Evolutionary conservation across 768 basidiomycete species (phyloP).

Genomic region (Collybiopsis confluens): DNA sequence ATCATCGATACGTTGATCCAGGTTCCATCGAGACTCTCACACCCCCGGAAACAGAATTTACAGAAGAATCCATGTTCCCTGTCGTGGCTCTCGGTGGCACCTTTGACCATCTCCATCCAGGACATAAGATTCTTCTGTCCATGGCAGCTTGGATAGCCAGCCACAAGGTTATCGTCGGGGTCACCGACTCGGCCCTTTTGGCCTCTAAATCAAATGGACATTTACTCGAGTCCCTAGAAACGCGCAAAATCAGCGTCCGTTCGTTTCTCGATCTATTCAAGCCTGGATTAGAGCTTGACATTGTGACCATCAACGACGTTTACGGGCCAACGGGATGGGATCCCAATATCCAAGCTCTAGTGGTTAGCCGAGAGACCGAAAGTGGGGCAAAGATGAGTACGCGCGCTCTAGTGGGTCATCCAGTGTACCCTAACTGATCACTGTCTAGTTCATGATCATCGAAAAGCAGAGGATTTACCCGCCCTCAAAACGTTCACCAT

Average conservation of each 20-base stretch:
- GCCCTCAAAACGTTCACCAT: conserved; percentile 71
- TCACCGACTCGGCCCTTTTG: conserved; percentile 76
- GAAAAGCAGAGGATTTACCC: conserved; percentile 53
- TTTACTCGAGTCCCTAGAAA: conserved; percentile 57
- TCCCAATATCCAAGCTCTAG: conserved; percentile 83
- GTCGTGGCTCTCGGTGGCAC: conserved; percentile 92
- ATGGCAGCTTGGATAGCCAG: conserved; percentile 83
- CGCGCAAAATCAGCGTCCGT: conserved; percentile 55
- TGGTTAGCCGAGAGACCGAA: conserved; percentile 87
- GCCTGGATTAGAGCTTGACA: conserved; percentile 57
- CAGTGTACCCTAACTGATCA: not conserved
- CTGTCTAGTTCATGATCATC: conserved; percentile 55
- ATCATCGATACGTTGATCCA: not conserved
- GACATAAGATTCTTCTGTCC: conserved; percentile 94
- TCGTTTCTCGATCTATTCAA: conserved; percentile 70
- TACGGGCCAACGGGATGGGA: conserved; percentile 91
- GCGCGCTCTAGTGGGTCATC: conserved; percentile 23
- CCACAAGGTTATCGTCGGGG: conserved; percentile 82
- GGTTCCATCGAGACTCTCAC: not conserved
- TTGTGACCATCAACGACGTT: conserved; percentile 77
- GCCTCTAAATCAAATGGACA: conserved; percentile 66
- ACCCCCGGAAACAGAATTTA: conserved; percentile 3
- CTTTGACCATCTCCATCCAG: conserved; percentile 96
- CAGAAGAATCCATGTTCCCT: conserved; percentile 38
- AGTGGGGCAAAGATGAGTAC: conserved; percentile 69